These are phyloP conservation scores for Phytomonas sp. DNA, from an alignment of 208 protist species.

Conservation along the genomic window DNA sequence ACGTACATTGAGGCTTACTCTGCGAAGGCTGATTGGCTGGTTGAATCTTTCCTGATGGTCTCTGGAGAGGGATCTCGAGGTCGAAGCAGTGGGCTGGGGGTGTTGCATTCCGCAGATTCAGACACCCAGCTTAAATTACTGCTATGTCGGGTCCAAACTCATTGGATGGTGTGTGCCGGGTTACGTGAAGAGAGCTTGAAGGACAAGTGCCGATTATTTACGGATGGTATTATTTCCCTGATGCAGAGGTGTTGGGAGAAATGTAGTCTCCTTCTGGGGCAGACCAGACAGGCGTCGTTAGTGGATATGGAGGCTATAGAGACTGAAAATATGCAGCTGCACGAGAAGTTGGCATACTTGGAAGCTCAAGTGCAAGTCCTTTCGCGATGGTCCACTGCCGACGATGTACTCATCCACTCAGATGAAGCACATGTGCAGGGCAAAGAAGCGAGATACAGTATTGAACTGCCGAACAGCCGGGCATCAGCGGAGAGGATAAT, in stretches of 20 bases:
- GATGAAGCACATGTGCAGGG: neutral
- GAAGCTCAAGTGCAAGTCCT: neutral
- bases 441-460: neutral
- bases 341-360: conserved; percentile 14
- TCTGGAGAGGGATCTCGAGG: neutral
- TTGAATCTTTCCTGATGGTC: neutral
- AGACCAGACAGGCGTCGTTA: neutral
- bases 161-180: neutral
- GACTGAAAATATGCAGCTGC: conserved; percentile 25
- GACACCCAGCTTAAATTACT: neutral
- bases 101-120: neutral
- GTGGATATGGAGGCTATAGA: conserved; percentile 8
- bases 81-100: neutral
- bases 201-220: conserved; percentile 7
- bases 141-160: neutral
- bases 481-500: neutral
- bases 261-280: conserved; percentile 1
- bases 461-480: neutral
- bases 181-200: neutral
- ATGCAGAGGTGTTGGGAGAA: conserved; percentile 15
- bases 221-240: conserved; percentile 1
- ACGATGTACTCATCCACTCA: neutral
- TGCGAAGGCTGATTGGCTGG: neutral
- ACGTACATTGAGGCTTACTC: neutral
- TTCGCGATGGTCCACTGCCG: neutral